Evolutionary conservation across 2,329 filamentous ascomycete genomes (phyloP).

Genomic region (Botrytis paeoniae): DNA sequence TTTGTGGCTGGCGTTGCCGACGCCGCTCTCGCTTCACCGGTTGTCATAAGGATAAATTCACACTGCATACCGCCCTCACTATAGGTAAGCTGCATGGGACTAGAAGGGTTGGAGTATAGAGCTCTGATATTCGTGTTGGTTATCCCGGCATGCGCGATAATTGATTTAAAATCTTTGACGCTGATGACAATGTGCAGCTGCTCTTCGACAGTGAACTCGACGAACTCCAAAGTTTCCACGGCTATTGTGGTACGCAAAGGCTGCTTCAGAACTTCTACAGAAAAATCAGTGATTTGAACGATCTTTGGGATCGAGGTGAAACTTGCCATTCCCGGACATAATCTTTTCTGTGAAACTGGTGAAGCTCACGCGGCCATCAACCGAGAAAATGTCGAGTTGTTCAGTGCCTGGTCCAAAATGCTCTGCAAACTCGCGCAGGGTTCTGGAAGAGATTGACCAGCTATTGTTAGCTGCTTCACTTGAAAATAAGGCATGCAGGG

Average conservation of each 20-base stretch:
- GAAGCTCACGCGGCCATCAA: constrained; percentile 67
- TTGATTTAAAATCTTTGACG: constrained; percentile 79
- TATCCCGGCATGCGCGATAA: constrained; percentile 71
- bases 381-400: constrained; percentile 73
- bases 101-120: constrained; percentile 66
- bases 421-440: constrained; percentile 72
- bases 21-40: constrained; percentile 54
- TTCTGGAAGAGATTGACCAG: constrained; percentile 70
- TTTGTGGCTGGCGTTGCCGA: constrained; percentile 33
- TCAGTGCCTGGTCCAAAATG: constrained; percentile 79
- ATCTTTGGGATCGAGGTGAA: constrained; percentile 3
- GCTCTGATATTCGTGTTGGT: constrained; percentile 65
- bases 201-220: constrained; percentile 69
- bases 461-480: constrained; percentile 61
- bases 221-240: constrained; percentile 73
- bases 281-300: constrained; percentile 20
- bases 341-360: constrained; percentile 81
- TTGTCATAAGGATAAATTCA: constrained; percentile 80
- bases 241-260: constrained; percentile 77
- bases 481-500: constrained; percentile 74
- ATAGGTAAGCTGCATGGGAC: constrained; percentile 72
- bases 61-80: constrained; percentile 64
- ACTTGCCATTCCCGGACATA: constrained; percentile 60
- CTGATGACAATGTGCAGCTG: constrained; percentile 76
- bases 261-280: constrained; percentile 71